Percentiles rank a stretch among this genome's conserved stretches.
phyloP scores from a whole-genome alignment of 441 rosid species.

The Jatropha podagrica region DNA sequence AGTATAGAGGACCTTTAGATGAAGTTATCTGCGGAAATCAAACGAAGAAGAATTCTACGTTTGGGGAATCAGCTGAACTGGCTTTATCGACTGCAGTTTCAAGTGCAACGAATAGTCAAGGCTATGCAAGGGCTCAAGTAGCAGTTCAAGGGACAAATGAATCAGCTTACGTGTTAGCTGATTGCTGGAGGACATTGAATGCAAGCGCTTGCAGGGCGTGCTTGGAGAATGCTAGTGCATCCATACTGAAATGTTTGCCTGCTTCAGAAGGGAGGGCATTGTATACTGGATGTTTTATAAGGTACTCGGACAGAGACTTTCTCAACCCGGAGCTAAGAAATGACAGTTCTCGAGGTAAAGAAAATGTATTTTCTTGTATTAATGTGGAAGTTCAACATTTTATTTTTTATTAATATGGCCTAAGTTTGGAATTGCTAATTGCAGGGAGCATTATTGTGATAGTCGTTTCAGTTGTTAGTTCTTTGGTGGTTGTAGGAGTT shows the following conservation, averaged over 20 bases:
- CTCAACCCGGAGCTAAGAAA: slow-evolving; percentile 52
- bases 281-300: slow-evolving; percentile 80
- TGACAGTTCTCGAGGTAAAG: slow-evolving; percentile 61
- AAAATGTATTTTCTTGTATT: background rate
- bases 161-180: slow-evolving; percentile 61
- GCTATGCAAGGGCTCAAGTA: slow-evolving; percentile 49
- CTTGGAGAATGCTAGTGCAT: slow-evolving; percentile 64
- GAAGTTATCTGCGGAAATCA: slow-evolving; percentile 60
- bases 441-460: slow-evolving; percentile 46
- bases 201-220: slow-evolving; percentile 65
- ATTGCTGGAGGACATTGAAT: slow-evolving; percentile 83
- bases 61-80: slow-evolving; percentile 42
- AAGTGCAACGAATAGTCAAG: slow-evolving; percentile 42
- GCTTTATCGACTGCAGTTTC: slow-evolving; percentile 47
- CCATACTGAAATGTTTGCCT: slow-evolving; percentile 66
- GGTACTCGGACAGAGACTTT: slow-evolving; percentile 76
- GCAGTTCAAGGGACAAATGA: slow-evolving; percentile 40
- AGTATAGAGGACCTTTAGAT: slow-evolving; percentile 66
- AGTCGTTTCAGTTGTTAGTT: slow-evolving; percentile 48
- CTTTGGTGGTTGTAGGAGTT: slow-evolving; percentile 46
- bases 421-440: slow-evolving; percentile 19
- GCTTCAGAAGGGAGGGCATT: slow-evolving; percentile 85
- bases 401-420: slow-evolving; percentile 8
- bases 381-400: background rate
- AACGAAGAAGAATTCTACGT: slow-evolving; percentile 39